phyloP scores from a whole-genome alignment of 805 yeast genomes.

The Kregervanrija delftensis region DNA sequence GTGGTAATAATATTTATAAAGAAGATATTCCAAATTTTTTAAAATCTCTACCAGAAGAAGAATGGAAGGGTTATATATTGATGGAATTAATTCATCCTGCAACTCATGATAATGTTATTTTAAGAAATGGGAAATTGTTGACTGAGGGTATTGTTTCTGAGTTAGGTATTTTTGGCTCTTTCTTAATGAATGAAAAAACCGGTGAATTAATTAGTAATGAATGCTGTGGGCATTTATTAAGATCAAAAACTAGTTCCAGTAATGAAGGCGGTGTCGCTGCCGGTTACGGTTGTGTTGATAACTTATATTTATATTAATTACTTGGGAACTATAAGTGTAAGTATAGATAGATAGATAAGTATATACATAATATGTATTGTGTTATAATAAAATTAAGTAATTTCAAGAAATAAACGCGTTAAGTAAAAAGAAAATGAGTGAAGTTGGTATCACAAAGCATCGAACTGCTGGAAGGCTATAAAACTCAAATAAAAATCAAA shows the following conservation, averaged over 20 bases:
- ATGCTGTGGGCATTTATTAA: conserved; percentile 75
- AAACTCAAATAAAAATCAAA: background rate
- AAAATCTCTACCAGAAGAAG: conserved; percentile 47
- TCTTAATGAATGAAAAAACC: conserved; percentile 59
- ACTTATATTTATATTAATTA: conserved; percentile 47
- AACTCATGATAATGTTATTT: conserved; percentile 55
- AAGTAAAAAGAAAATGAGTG: background rate
- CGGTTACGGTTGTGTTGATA: conserved; percentile 95
- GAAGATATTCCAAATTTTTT: conserved; percentile 76
- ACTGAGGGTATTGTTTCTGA: conserved; percentile 82
- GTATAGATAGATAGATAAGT: too few relatives aligned
- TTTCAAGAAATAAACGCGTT: too few relatives aligned
- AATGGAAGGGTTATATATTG: conserved; percentile 86
- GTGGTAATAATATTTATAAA: conserved; percentile 91
- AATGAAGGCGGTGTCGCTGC: conserved; percentile 99
- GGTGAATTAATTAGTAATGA: conserved; percentile 56
- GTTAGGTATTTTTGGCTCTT: conserved; percentile 83
- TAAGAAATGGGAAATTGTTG: conserved; percentile 56
- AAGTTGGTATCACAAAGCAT: background rate
- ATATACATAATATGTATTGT: too few relatives aligned
- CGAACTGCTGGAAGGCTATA: background rate
- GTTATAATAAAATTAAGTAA: too few relatives aligned
- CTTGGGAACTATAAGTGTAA: too few relatives aligned
- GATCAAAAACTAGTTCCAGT: conserved; percentile 81
- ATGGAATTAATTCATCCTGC: conserved; percentile 92